Percentiles rank a stretch among this genome's conserved stretches.
Conservation (phyloP, 768 basidiomycete genomes). For the Russula sp. region DNA sequence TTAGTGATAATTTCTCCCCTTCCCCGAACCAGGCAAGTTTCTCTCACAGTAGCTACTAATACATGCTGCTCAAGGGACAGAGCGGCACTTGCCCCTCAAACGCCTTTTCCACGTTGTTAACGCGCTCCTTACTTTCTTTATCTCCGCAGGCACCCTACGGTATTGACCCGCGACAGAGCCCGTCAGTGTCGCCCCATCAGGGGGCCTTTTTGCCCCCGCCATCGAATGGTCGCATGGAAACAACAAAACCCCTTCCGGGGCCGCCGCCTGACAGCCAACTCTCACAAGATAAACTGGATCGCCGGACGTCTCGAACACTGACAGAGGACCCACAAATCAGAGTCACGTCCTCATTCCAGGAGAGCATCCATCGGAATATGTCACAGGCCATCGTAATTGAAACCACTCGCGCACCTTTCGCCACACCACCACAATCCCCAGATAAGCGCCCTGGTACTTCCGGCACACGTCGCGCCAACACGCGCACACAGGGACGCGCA, state of each 20-base stretch:
- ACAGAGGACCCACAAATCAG: not conserved
- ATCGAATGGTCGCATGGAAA: constrained; percentile 3
- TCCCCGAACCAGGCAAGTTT: constrained; percentile 15
- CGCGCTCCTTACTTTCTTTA: constrained; percentile 2
- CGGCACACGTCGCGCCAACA: constrained; percentile 6
- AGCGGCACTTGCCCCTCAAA: constrained; percentile 8
- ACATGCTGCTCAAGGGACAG: not conserved
- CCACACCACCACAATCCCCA: constrained; percentile 12
- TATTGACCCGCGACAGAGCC: not conserved
- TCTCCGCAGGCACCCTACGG: constrained; percentile 7
- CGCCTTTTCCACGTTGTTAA: constrained; percentile 10
- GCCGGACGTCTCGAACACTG: not conserved
- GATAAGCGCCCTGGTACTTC: not conserved
- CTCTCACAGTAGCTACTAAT: constrained; percentile 1
- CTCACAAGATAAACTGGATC: not conserved
- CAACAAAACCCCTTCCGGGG: not conserved
- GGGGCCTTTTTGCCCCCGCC: not conserved
- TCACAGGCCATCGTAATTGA: not conserved
- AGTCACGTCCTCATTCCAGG: not conserved
- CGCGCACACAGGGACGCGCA: not conserved
- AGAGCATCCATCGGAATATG: not conserved
- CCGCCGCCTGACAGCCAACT: not conserved
- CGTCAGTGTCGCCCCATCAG: not conserved
- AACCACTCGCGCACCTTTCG: not conserved
- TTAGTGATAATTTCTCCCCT: not conserved